These are phyloP conservation scores for Colletotrichum sp. DNA, from an alignment of 2,329 filamentous ascomycete genomes.

Conservation along the genomic window DNA sequence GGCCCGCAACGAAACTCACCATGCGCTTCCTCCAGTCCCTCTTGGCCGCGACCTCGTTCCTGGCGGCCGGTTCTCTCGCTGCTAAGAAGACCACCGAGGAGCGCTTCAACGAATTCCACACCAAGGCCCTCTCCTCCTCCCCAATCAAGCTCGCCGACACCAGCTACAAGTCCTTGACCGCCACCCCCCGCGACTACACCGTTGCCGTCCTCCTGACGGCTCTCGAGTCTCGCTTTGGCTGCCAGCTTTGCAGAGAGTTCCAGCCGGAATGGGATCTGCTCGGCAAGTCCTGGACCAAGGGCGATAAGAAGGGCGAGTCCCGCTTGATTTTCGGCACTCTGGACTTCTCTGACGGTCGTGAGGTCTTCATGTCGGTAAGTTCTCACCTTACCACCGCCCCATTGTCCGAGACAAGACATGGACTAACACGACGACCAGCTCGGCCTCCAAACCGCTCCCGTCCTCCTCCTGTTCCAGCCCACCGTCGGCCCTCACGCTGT, in stretches of 20 bases:
- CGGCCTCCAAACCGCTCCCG: conserved; percentile 90
- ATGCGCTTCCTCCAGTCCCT: conserved; percentile 75
- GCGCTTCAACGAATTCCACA: conserved; percentile 74
- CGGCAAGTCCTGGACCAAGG: conserved; percentile 84
- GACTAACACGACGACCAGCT: conserved; percentile 60
- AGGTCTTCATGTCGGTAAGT: conserved; percentile 84
- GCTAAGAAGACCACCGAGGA: conserved; percentile 68
- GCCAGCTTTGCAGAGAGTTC: conserved; percentile 86
- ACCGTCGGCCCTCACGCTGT: conserved; percentile 82
- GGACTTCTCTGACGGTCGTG: conserved; percentile 86
- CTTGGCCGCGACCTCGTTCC: conserved; percentile 66
- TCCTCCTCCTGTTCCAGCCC: conserved; percentile 86
- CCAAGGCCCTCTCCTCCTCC: conserved; percentile 67
- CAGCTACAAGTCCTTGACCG: conserved; percentile 77
- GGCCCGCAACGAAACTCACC: conserved; percentile 34
- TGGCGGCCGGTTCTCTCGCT: conserved; percentile 64
- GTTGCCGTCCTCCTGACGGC: conserved; percentile 86
- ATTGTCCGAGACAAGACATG: background rate
- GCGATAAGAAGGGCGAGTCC: conserved; percentile 76
- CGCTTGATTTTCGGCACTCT: conserved; percentile 81
- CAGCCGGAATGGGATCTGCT: conserved; percentile 94
- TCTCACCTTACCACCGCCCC: background rate
- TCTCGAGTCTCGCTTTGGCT: conserved; percentile 81
- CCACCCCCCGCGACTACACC: conserved; percentile 81
- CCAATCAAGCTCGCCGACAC: conserved; percentile 81